Base-by-base conservation (phyloP, 768 basidiomycete genomes). In the Pleurotus giganteus region DNA sequence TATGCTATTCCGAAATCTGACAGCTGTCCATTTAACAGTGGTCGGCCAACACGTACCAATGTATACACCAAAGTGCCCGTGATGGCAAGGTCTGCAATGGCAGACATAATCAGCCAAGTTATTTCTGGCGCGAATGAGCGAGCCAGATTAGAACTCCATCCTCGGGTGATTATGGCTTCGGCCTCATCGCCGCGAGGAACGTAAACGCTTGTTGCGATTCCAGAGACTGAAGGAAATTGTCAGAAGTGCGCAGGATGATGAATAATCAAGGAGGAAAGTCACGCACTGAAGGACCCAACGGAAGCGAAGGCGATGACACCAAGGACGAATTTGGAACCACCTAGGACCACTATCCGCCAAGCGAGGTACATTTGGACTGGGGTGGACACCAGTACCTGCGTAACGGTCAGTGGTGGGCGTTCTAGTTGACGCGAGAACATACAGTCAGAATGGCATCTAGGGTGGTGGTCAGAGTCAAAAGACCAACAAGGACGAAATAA, bases 301-400 rank as follows among this genome's bases (percentile, higher is more conserved):
- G 59, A 55, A 7, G 64, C 37, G 2, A 64, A 8, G 3, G 44
- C 44, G 11, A 68, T 57, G 17, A 60, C 0, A 17, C 27, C 21
- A 17, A 62, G 47, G 1, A 68, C 55, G 59, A 59, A 63, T 23
- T 42, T 36, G 1, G 58, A 61, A 9, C 55, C 34, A 9, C 58
- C 61, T 13, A 68, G 53, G 6, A 41, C 50, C 47, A 49, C 41
- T 8, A 68, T 63, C 4, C 64, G 47, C 58, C 60, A 61, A 0
- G 64, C 60, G 12, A 66, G 60, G 27, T 65, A 66, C 3, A 59
- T 2, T 53, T 66, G 66, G 0, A 66, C 63, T 1, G 64, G 63
- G 3, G 62, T 58, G 4, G 66, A 64, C 12, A 65, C 52, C 4
- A 54, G 46, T 8, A 59, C 60, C 65, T 68, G 41, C 4, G 15